A percentile compares a stretch with the other conserved stretches of the same genome.
These are phyloP conservation scores for Cephalotrichum gorgonifer DNA, from an alignment of 2,329 filamentous ascomycete species.

Conservation along the genomic window DNA sequence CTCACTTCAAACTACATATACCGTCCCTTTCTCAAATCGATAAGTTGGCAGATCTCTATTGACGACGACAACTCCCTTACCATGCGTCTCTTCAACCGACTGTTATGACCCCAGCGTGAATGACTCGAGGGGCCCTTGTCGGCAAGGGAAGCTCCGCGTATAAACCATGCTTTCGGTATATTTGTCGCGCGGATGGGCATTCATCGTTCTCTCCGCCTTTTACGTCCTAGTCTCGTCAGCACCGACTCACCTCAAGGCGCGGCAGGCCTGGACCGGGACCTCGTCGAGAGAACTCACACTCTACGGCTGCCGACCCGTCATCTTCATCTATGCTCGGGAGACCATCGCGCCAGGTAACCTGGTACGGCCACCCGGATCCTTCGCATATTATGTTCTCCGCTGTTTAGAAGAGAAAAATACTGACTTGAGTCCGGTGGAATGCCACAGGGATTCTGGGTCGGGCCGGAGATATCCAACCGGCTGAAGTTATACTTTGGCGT, in stretches of 20 bases:
- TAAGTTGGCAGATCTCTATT: neutral
- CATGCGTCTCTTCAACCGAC: neutral
- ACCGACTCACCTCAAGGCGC: neutral
- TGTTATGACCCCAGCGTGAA: neutral
- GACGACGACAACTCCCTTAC: neutral
- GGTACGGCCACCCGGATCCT: neutral
- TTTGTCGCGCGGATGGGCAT: neutral
- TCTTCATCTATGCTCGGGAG: slow-evolving; percentile 6
- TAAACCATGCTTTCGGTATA: neutral
- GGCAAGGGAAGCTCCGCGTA: neutral
- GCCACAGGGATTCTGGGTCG: slow-evolving; percentile 9
- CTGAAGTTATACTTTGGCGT: slow-evolving; percentile 12
- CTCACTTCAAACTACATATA: no score
- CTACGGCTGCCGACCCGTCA: slow-evolving; percentile 3
- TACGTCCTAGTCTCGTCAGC: neutral
- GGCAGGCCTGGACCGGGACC: slow-evolving; percentile 2
- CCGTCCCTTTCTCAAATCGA: neutral
- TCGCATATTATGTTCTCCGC: neutral
- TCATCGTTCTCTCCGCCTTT: neutral
- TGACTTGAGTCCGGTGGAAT: neutral
- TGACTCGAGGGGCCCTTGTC: neutral
- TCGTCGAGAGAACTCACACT: slow-evolving; percentile 1
- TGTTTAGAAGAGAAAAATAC: neutral
- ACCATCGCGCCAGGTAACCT: slow-evolving; percentile 5
- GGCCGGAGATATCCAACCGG: slow-evolving; percentile 9